These are phyloP conservation scores for Claviceps maximensis DNA, from an alignment of 2,329 filamentous ascomycete species.

Conservation along the genomic window DNA sequence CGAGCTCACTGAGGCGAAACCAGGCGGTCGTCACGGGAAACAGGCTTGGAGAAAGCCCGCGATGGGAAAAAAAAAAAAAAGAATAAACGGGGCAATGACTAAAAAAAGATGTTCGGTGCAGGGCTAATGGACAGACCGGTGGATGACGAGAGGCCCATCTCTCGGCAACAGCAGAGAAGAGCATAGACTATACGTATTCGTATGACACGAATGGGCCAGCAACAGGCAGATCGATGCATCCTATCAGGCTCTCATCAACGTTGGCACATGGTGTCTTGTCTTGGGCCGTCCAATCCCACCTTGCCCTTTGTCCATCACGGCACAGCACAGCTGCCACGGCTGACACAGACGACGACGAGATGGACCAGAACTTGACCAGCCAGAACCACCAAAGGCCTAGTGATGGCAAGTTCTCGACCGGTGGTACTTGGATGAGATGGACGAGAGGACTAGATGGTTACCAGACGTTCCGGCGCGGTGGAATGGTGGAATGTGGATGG, in stretches of 20 bases:
- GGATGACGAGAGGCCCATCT: too few species aligned
- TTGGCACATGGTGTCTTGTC: constrained; percentile 2
- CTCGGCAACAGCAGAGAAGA: neutral
- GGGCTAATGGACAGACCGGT: too few species aligned
- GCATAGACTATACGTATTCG: neutral
- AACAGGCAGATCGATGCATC: neutral
- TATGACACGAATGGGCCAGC: neutral
- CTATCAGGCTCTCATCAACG: neutral
- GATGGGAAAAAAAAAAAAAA: too few species aligned
- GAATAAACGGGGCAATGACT: too few species aligned
- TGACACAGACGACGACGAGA: neutral
- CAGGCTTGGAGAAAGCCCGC: too few species aligned
- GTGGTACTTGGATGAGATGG: neutral
- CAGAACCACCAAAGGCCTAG: neutral
- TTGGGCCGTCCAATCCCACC: neutral
- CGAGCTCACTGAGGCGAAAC: too few species aligned
- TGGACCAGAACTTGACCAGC: neutral
- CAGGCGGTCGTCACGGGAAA: too few species aligned
- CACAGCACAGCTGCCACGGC: neutral
- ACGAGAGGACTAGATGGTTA: neutral
- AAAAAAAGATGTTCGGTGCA: too few species aligned
- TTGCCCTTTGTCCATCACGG: neutral
- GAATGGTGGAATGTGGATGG: neutral
- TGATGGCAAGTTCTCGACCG: neutral
- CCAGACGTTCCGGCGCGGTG: neutral